These are phyloP conservation scores for Tricladium varicosporioides DNA, from an alignment of 2,329 filamentous ascomycete species.

Conservation along the genomic window DNA sequence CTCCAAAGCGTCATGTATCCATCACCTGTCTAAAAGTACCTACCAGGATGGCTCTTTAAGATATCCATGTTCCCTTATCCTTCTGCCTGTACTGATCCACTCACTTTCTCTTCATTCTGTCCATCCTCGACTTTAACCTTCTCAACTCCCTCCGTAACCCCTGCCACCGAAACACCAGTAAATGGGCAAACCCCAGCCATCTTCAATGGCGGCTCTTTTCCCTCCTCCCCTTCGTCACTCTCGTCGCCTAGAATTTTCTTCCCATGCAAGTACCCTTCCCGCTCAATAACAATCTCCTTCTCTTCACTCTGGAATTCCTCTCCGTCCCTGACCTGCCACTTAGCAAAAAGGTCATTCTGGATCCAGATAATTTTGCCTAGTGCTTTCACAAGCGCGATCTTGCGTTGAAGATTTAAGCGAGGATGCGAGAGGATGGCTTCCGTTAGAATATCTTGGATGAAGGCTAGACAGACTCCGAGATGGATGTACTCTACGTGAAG, in stretches of 20 bases:
- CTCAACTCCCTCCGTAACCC: not conserved
- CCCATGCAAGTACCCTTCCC: slow-evolving; percentile 63
- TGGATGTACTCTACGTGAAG: slow-evolving; percentile 79
- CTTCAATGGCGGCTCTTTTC: not conserved
- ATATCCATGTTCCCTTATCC: too few species aligned
- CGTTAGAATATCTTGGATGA: slow-evolving; percentile 73
- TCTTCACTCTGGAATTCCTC: slow-evolving; percentile 41
- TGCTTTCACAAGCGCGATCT: slow-evolving; percentile 72
- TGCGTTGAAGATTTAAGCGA: slow-evolving; percentile 61
- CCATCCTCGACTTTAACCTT: too few species aligned
- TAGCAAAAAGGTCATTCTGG: slow-evolving; percentile 81
- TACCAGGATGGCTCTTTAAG: too few species aligned
- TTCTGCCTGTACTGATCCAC: too few species aligned
- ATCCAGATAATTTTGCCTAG: slow-evolving; percentile 84
- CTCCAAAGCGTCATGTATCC: too few species aligned
- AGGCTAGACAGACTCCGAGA: slow-evolving; percentile 67
- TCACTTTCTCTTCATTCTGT: too few species aligned
- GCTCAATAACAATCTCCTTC: slow-evolving; percentile 51
- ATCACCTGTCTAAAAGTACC: too few species aligned
- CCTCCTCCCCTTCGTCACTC: not conserved
- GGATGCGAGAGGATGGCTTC: slow-evolving; percentile 66
- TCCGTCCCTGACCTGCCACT: slow-evolving; percentile 55
- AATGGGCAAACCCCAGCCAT: not conserved
- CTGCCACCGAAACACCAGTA: not conserved
- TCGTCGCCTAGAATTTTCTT: slow-evolving; percentile 50